Percentiles rank a stretch among this genome's conserved stretches.
Conservation (phyloP, 805 yeast genomes). For the Groenewaldozyma tartarivorans region DNA sequence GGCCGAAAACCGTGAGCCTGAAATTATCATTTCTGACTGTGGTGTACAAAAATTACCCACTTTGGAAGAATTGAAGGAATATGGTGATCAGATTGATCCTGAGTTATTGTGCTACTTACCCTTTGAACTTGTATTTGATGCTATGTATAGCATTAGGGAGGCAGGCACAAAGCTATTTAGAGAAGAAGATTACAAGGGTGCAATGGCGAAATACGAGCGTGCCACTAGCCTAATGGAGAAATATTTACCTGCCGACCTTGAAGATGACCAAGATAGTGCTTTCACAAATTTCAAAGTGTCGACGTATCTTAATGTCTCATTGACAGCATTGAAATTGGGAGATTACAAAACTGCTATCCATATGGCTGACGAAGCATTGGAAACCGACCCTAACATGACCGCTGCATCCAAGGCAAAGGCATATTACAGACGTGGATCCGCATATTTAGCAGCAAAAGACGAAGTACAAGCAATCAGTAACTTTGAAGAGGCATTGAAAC, state of each 20-base stretch:
- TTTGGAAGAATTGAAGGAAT: neutral
- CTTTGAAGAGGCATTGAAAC: constrained; percentile 52
- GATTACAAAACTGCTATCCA: constrained; percentile 44
- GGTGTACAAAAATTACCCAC: constrained; percentile 38
- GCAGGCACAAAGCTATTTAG: constrained; percentile 74
- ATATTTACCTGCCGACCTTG: constrained; percentile 51
- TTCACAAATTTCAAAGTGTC: constrained; percentile 42
- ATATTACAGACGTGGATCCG: constrained; percentile 74
- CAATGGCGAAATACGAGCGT: constrained; percentile 64
- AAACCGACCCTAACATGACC: constrained; percentile 36
- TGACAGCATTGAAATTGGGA: constrained; percentile 58
- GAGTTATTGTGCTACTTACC: neutral
- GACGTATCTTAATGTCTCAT: constrained; percentile 60
- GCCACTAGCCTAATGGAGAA: constrained; percentile 63
- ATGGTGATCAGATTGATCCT: constrained; percentile 50
- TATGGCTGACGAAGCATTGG: constrained; percentile 60
- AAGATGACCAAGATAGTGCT: constrained; percentile 33
- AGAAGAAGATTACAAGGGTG: constrained; percentile 45
- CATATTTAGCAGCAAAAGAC: constrained; percentile 52
- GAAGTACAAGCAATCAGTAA: constrained; percentile 61
- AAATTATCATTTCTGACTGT: constrained; percentile 63
- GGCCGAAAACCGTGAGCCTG: constrained; percentile 57
- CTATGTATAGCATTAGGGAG: constrained; percentile 55
- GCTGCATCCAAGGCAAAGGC: constrained; percentile 53
- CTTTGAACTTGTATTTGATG: constrained; percentile 48